phyloP scores from a whole-genome alignment of 805 yeast species.

The Monosporozyma yasuniensis region DNA sequence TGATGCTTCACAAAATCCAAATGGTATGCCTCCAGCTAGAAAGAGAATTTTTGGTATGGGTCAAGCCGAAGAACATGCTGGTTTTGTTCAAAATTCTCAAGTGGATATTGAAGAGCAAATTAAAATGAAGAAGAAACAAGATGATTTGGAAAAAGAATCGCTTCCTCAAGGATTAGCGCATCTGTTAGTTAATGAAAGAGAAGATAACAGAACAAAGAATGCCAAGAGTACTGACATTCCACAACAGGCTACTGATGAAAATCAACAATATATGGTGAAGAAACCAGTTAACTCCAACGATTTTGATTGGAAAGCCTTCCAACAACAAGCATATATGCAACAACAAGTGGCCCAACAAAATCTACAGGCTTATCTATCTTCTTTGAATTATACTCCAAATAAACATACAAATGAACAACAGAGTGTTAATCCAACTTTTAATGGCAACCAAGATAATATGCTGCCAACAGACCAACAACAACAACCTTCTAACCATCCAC shows the following conservation, averaged over 20 bases:
- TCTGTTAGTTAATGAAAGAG: constrained; percentile 32
- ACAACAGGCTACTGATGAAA: neutral
- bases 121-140: constrained; percentile 40
- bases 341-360: constrained; percentile 31
- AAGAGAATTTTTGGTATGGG: constrained; percentile 35
- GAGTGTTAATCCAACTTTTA: neutral
- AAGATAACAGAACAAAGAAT: neutral
- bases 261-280: constrained; percentile 21
- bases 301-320: constrained; percentile 30
- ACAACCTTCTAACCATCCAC: neutral
- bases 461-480: neutral
- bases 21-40: constrained; percentile 54
- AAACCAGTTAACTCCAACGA: constrained; percentile 27
- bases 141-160: constrained; percentile 39
- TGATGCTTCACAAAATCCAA: neutral
- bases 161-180: constrained; percentile 50
- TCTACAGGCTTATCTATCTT: constrained; percentile 25
- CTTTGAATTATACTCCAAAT: constrained; percentile 11
- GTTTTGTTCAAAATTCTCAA: constrained; percentile 33
- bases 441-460: neutral
- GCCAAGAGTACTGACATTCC: neutral
- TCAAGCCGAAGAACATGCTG: constrained; percentile 14
- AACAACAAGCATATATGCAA: constrained; percentile 29
- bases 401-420: neutral
- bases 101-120: constrained; percentile 38